phyloP scores from a whole-genome alignment of 2,329 filamentous ascomycete species.

The Dothideomycetes sp. region DNA sequence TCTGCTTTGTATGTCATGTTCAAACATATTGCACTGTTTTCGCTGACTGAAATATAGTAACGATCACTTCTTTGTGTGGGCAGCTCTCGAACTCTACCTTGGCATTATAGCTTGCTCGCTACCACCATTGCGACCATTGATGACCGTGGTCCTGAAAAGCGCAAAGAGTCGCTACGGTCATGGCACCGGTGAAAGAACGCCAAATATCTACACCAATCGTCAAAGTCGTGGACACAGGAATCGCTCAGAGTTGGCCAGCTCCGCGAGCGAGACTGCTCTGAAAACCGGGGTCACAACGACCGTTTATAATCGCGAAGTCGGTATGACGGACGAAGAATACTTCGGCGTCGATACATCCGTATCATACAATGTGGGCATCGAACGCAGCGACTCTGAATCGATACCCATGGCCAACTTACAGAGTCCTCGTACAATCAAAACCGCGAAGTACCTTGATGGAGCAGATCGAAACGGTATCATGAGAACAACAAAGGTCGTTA shows the following conservation, averaged over 20 bases:
- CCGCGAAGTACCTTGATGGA: background rate
- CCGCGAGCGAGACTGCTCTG: background rate
- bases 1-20: conserved; percentile 25
- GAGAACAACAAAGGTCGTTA: background rate
- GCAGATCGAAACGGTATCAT: background rate
- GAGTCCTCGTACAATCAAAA: no score
- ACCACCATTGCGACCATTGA: conserved; percentile 31
- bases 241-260: background rate
- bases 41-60: no score
- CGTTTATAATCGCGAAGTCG: no score
- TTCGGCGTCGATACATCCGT: background rate
- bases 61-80: conserved; percentile 34
- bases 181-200: background rate
- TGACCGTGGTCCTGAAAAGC: conserved; percentile 24
- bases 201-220: background rate
- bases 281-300: background rate
- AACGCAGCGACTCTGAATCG: background rate
- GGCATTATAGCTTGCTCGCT: conserved; percentile 34
- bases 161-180: conserved; percentile 12
- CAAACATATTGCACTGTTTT: no score
- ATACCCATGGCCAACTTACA: no score
- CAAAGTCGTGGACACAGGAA: background rate
- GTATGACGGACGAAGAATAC: no score
- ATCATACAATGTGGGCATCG: background rate
- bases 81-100: conserved; percentile 33